These are phyloP conservation scores for Jamesozyma jinghongensis DNA, from an alignment of 805 yeast species.

Conservation along the genomic window DNA sequence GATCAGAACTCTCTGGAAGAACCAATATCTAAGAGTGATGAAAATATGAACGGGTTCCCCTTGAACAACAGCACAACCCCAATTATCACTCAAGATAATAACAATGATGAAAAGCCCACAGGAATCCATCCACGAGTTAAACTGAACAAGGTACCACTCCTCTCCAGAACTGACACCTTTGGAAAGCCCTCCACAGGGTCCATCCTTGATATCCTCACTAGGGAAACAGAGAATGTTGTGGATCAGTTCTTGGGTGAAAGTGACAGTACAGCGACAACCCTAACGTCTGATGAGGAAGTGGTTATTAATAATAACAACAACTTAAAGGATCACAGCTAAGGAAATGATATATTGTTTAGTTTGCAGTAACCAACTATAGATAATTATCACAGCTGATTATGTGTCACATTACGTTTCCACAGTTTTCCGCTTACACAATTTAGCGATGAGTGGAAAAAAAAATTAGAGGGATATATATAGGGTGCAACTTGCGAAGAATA, in stretches of 20 bases:
- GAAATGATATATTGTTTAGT: neutral
- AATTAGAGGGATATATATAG: no score
- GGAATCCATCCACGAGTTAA: neutral
- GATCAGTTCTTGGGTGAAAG: neutral
- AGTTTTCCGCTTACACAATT: no score
- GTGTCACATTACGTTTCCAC: no score
- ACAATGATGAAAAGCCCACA: neutral
- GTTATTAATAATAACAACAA: neutral
- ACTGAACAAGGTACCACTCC: neutral
- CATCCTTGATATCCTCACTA: conserved; percentile 1
- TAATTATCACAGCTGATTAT: neutral
- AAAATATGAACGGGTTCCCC: no score
- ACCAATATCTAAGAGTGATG: no score
- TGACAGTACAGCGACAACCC: neutral
- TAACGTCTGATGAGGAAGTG: neutral
- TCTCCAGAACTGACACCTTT: conserved; percentile 5
- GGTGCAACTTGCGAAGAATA: no score
- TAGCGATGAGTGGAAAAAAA: no score
- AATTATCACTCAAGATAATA: neutral
- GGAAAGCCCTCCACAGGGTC: neutral
- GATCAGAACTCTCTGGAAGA: no score
- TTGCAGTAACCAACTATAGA: neutral
- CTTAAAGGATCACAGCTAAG: neutral
- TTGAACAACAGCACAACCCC: neutral
- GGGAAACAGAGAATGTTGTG: conserved; percentile 1